Base-by-base conservation (phyloP, 345 rosid genomes). In the Pugionium dolabratum region DNA sequence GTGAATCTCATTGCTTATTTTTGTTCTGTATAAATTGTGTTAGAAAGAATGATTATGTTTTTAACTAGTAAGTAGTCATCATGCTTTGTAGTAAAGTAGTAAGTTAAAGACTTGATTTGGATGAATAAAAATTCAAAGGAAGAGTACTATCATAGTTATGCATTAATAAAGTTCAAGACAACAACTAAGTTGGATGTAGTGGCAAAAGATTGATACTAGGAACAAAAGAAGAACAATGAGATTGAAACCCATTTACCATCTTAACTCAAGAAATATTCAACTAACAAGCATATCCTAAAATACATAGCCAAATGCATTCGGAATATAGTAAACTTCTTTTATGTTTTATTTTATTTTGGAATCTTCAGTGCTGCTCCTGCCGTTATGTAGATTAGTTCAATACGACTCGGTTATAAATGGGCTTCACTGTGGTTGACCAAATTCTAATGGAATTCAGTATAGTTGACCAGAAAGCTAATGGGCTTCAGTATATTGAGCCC, bases 11-110 rank as follows among this genome's bases (percentile, higher is more conserved):
- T 64, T 47, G 44, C 34, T 64, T 18, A 18, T 18, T 18, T 18
- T 59, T 64, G 39, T 44, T 60, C 4, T 72, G 55, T 72, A 65
- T 71, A 72, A 64, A 54, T 49, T 57, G 65, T 57, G 54, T 53
- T 52, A 59, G 32, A 48, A 48, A 40, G 37, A 37, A 10, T 49
- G 41, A 8, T 27, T 64, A 6, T 71, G 47, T 33, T 47, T 8
- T 8, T 1, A 37, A 47, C 49, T 70, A 54, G 68, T 36, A 62
- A 39, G 63, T 71, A 32, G 29, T 71, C 57, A 27, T 55, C 27
- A 39, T 71, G 64, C 52, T 63, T 37, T 63, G 51, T 63, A 71
- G 58, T 56, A 39, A 55, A 62, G 69, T 55, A 63, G 64, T 63
- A 26, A 63, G 44, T 55, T 62, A 7, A 71, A 64, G 64, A 64